Conservation (phyloP, 805 yeast species). For the Sugiyamaella lignohabitans region DNA sequence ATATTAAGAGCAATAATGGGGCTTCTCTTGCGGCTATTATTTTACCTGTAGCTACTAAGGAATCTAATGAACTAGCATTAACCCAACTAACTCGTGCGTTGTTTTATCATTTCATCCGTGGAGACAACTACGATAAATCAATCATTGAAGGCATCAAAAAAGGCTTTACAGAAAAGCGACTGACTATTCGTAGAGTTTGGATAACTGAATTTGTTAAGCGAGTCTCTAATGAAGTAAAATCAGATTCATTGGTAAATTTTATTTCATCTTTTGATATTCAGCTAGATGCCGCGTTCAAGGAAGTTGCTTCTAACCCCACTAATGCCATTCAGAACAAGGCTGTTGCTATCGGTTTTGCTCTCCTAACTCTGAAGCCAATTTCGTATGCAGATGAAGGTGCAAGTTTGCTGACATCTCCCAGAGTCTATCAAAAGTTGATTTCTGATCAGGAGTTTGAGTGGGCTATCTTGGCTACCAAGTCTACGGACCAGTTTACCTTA, state of each 20-base stretch:
- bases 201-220: conserved; percentile 41
- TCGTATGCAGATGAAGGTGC: background rate
- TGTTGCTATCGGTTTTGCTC: conserved; percentile 42
- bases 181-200: conserved; percentile 64
- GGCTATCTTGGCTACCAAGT: conserved; percentile 8
- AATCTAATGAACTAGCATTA: conserved; percentile 65
- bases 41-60: conserved; percentile 55
- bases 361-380: conserved; percentile 2
- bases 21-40: conserved; percentile 39
- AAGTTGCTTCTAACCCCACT: conserved; percentile 46
- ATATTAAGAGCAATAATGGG: conserved; percentile 24
- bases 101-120: conserved; percentile 38
- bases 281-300: conserved; percentile 34
- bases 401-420: conserved; percentile 3
- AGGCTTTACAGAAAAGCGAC: conserved; percentile 64
- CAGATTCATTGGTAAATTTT: conserved; percentile 15
- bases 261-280: conserved; percentile 24
- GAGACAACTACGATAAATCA: conserved; percentile 26
- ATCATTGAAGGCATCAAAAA: conserved; percentile 34
- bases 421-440: conserved; percentile 14
- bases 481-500: background rate
- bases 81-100: conserved; percentile 44
- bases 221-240: conserved; percentile 16
- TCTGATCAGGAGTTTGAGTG: conserved; percentile 12
- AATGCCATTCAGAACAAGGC: conserved; percentile 47